These are phyloP conservation scores for Trichomonascaceae sp. DNA, from an alignment of 1,139 yeast species.

Conservation along the genomic window DNA sequence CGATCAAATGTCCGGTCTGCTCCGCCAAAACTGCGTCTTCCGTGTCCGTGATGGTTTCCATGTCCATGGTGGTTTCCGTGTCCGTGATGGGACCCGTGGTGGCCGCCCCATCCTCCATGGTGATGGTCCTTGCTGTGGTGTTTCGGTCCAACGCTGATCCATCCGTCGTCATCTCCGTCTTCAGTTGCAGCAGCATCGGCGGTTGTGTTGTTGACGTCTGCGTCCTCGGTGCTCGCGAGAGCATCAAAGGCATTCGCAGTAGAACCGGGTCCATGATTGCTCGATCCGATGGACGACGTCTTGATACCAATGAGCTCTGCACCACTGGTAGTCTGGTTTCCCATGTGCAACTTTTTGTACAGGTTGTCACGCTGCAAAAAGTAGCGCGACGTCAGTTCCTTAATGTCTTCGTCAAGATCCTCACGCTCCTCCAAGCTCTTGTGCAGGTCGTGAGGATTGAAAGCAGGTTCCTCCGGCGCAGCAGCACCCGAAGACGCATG, in stretches of 20 bases:
- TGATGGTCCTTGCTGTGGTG: background rate
- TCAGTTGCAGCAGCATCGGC: conserved; percentile 4
- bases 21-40: background rate
- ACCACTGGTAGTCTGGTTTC: background rate
- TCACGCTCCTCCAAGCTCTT: background rate
- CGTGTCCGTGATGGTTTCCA: background rate
- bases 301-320: background rate
- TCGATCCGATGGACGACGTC: background rate
- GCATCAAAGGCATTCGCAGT: conserved; percentile 1
- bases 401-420: conserved; percentile 1
- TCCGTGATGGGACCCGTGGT: background rate
- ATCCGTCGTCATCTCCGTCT: conserved; percentile 18
- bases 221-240: background rate
- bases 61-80: background rate
- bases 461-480: too few relatives aligned
- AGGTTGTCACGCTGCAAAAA: conserved; percentile 5
- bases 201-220: background rate
- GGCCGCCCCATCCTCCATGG: background rate
- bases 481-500: too few relatives aligned
- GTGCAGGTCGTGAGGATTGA: too few relatives aligned
- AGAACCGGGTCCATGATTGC: background rate
- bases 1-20: too few relatives aligned
- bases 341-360: conserved; percentile 5
- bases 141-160: conserved; percentile 22
- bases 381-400: conserved; percentile 5